Conservation (phyloP, 148 eudicot genomes). For the Camellia sinensis region DNA sequence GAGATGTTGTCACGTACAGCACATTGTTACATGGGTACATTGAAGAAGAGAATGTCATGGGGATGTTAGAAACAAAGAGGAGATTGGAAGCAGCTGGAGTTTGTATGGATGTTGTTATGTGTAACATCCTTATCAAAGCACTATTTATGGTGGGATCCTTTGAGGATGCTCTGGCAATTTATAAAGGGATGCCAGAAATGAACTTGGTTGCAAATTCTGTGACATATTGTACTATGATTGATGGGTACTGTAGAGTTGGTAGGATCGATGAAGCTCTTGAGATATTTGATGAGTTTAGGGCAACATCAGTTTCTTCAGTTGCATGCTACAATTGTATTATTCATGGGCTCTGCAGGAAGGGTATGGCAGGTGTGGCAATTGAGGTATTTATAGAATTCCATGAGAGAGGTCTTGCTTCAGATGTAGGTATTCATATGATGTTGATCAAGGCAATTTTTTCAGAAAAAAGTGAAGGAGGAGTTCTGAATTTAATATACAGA, state of each 20-base stretch:
- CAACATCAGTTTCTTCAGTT: conserved; percentile 30
- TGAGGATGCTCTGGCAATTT: conserved; percentile 43
- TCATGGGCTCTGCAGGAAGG: conserved; percentile 37
- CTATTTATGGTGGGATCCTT: conserved; percentile 42
- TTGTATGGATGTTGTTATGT: conserved; percentile 42
- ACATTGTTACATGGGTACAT: conserved; percentile 48
- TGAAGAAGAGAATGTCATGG: conserved; percentile 32
- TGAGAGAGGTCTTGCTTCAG: conserved; percentile 33
- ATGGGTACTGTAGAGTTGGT: conserved; percentile 48
- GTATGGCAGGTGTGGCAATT: conserved; percentile 43
- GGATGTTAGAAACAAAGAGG: conserved; percentile 37
- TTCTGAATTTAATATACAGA: conserved; percentile 24
- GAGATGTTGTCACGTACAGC: conserved; percentile 42
- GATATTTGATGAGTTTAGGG: conserved; percentile 43
- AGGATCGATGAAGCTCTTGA: conserved; percentile 48
- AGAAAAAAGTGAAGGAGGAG: conserved; percentile 30
- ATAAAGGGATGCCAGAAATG: conserved; percentile 36
- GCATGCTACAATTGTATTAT: conserved; percentile 44
- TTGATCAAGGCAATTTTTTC: conserved; percentile 24
- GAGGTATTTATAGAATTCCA: conserved; percentile 41
- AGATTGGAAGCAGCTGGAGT: conserved; percentile 38
- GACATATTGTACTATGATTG: conserved; percentile 48
- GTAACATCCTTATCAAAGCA: conserved; percentile 49
- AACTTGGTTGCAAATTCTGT: conserved; percentile 34
- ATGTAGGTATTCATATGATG: conserved; percentile 22